Evolutionary conservation across 306 rosid genomes (phyloP), one percentile per base, ranked within the genome.

Genomic region (Trifolium subterraneum): DNA sequence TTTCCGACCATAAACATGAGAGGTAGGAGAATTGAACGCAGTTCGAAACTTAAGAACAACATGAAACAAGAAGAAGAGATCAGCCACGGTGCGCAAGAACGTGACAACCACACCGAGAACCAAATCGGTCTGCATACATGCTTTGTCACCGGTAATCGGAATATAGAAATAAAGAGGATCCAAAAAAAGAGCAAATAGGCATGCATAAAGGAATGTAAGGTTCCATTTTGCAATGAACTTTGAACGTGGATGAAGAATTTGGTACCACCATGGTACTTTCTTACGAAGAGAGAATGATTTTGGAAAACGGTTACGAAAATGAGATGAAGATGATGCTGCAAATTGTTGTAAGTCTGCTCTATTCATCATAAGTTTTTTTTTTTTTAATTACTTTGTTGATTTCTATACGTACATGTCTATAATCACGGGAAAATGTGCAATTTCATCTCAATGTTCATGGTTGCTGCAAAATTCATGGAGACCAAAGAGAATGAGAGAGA

Each of bases 111-210:
- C 77, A 52, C 95, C 84, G 12, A 91, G 91, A 8, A 62, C 6
- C 5, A 78, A 1, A 80, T 90, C 90, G 16, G 70, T 83, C 0
- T 77, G 50, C 90, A 91, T 84, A 56, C 98, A 94, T 0, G 80
- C 88, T 23, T 84, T 55, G 23, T 75, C 85, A 4, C 88, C 94
- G 3, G 88, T 87, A 47, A 80, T 31, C 11, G 96, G 91, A 36
- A 88, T 66, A 44, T 79, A 94, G 85, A 94, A 91, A 81, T 90
- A 94, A 42, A 94, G 90, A 2, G 97, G 97, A 52, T 94, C 98
- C 3, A 94, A 36, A 76, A 91, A 94, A 36, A 94, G 79, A n/a
- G 97, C 93, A 4, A 78, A 59, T 18, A 91, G 71, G 70, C 88
- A 88, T 0, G 86, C 74, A 1, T 80, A 78, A 31, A 91, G 88